Evolutionary conservation across 2,329 filamentous ascomycete species (phyloP).

Genomic region (Ophiocordyceps unilateralis): DNA sequence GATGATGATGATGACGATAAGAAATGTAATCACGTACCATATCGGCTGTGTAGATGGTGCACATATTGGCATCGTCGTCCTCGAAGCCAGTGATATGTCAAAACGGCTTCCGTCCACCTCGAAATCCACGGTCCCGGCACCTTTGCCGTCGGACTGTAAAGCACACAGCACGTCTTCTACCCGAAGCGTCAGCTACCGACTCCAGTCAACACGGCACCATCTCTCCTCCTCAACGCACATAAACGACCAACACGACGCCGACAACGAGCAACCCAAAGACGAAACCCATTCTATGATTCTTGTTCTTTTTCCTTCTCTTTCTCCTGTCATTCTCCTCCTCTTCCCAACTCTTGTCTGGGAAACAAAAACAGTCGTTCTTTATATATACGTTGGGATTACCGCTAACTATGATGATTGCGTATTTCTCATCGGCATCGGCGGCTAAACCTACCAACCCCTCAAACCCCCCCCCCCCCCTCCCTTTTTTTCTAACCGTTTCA

Average conservation of each 20-base stretch:
- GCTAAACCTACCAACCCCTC: too few relatives aligned
- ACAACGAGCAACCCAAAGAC: background rate
- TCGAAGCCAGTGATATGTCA: slow-evolving; percentile 1
- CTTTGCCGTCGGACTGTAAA: background rate
- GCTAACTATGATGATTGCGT: too few relatives aligned
- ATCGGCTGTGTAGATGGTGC: slow-evolving; percentile 8
- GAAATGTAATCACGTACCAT: slow-evolving; percentile 3
- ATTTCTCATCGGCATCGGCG: too few relatives aligned
- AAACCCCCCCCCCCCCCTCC: too few relatives aligned
- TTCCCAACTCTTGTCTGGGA: too few relatives aligned
- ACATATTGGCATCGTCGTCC: slow-evolving; percentile 5
- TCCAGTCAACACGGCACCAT: background rate
- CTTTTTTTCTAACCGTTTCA: too few relatives aligned
- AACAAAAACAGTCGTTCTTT: too few relatives aligned
- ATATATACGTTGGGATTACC: too few relatives aligned
- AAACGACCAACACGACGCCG: background rate
- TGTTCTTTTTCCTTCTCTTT: too few relatives aligned
- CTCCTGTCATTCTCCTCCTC: too few relatives aligned
- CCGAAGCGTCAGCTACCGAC: background rate
- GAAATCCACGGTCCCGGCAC: slow-evolving; percentile 4
- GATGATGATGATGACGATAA: background rate
- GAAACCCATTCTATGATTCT: background rate
- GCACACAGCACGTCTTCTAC: background rate
- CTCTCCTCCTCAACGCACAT: background rate
- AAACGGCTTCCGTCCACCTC: slow-evolving; percentile 1